Base-by-base conservation (phyloP, 495 filamentous ascomycete genomes). In the Mycothermus thermophilus region DNA sequence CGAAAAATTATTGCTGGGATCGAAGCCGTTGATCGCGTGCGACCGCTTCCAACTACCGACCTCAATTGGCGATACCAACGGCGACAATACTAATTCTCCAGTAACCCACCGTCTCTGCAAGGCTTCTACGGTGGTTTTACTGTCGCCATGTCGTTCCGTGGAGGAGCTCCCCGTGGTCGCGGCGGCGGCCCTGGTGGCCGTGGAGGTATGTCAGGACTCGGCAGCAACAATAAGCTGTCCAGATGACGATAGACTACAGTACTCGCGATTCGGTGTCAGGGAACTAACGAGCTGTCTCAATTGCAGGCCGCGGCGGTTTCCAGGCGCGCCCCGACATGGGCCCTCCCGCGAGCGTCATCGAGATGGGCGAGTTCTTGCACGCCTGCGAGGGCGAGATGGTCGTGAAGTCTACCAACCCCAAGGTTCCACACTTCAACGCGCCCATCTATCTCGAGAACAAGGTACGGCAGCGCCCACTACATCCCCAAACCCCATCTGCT, bases 371-470 rank as follows among this genome's bases (percentile, higher is more conserved):
- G 46, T 88, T 96, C 60, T 59, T 95, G 53, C 90, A 97, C 62
- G 74, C 83, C 24, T 86, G 80, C 60, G 90, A 97, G 60, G 88
- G 90, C 51, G 90, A 97, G 60, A 84, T 97, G 64, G 76, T 97
- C 41, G 93, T 86, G 77, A 74, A 82, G 62, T 87, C 80, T 35
- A 74, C 79, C 57, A 96, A 94, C 66, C 68, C 82, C 37, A 96
- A 95, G 66, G 80, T 97, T 34, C 90, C 90, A 30, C 93, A 95
- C 62, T 97, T 97, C 78, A 96, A 96, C 65, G 90, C 92, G 25
- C 85, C 83, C 33, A 93, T 96, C 51, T 97, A 87, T 67, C 77
- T 96, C 33, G 87, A 97, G 71, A 96, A 96, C 68, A 96, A 95
- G 74, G 82, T 82, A 39, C 27, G 48, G n/a, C n/a, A n/a, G n/a